A percentile compares a stretch with the other conserved stretches of the same genome.
These are phyloP conservation scores for Cryphonectria japonica DNA, from an alignment of 2,329 filamentous ascomycete genomes.

Conservation along the genomic window DNA sequence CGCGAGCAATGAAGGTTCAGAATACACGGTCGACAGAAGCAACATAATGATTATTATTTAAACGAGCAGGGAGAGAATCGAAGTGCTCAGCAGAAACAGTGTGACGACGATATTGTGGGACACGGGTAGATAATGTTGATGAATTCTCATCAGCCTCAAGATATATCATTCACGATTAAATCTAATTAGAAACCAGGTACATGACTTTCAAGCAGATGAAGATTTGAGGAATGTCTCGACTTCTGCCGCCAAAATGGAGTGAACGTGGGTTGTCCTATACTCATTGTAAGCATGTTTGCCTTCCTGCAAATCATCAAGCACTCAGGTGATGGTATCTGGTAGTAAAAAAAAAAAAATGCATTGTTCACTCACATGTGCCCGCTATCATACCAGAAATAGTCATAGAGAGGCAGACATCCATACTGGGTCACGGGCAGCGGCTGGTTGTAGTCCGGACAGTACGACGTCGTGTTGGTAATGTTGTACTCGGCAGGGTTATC, in stretches of 20 bases:
- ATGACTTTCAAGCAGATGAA: slow-evolving; percentile 2
- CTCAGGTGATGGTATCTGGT: background rate
- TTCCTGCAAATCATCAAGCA: background rate
- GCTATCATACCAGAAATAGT: slow-evolving; percentile 40
- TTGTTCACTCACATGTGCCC: slow-evolving; percentile 33
- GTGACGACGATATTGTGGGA: background rate
- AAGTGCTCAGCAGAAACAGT: no score
- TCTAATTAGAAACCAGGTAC: background rate
- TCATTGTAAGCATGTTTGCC: background rate
- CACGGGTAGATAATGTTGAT: background rate
- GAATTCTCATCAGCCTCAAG: background rate
- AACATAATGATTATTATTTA: no score
- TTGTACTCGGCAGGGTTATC: slow-evolving; percentile 35
- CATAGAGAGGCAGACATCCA: slow-evolving; percentile 36
- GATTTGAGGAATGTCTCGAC: slow-evolving; percentile 12
- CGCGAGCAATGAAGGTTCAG: background rate
- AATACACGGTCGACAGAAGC: no score
- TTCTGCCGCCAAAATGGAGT: slow-evolving; percentile 15
- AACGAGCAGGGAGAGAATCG: no score
- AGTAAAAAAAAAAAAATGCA: background rate
- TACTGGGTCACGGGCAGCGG: slow-evolving; percentile 33
- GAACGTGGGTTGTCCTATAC: slow-evolving; percentile 17
- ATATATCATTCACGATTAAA: background rate
- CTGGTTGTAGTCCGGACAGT: slow-evolving; percentile 35
- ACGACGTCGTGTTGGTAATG: slow-evolving; percentile 37